Conservation (phyloP, 139 green algal genomes). For the Gonium pectorale region DNA sequence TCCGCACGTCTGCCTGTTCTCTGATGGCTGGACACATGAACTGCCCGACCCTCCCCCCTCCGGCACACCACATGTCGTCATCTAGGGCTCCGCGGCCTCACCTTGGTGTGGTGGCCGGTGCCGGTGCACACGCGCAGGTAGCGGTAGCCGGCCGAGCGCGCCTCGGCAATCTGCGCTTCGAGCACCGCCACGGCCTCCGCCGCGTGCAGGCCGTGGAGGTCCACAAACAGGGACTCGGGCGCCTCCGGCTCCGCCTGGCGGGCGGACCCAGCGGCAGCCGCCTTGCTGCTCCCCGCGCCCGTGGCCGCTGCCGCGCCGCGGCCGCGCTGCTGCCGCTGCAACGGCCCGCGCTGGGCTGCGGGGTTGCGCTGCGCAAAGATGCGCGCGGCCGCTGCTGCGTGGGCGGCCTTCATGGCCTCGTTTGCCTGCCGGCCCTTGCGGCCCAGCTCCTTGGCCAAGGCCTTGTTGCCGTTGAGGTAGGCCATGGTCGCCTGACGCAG, state of each 20-base stretch:
- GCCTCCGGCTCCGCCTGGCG: too few species aligned
- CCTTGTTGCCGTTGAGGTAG: slow-evolving; percentile 79
- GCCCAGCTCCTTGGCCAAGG: slow-evolving; percentile 75
- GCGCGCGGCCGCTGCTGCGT: slow-evolving; percentile 60
- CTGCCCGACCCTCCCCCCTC: too few species aligned
- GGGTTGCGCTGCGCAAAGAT: slow-evolving; percentile 71
- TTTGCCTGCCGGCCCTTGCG: slow-evolving; percentile 68
- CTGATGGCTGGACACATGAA: too few species aligned
- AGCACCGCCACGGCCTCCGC: slow-evolving; percentile 72
- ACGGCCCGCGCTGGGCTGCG: background rate
- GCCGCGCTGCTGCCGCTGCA: background rate
- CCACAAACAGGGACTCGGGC: slow-evolving; percentile 51
- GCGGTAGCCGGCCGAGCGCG: slow-evolving; percentile 13
- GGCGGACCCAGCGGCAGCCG: background rate
- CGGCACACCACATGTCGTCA: background rate
- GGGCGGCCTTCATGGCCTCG: slow-evolving; percentile 74
- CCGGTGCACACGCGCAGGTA: slow-evolving; percentile 68
- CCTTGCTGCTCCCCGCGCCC: background rate
- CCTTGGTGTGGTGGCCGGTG: slow-evolving; percentile 76
- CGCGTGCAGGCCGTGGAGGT: slow-evolving; percentile 86
- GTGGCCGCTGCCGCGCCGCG: background rate
- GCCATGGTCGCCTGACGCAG: slow-evolving; percentile 81
- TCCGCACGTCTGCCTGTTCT: too few species aligned
- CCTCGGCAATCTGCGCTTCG: slow-evolving; percentile 46
- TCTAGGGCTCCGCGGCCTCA: too few species aligned